These are phyloP conservation scores for Rhododendron ferrugineum DNA, from an alignment of 148 eudicot species.

Conservation along the genomic window DNA sequence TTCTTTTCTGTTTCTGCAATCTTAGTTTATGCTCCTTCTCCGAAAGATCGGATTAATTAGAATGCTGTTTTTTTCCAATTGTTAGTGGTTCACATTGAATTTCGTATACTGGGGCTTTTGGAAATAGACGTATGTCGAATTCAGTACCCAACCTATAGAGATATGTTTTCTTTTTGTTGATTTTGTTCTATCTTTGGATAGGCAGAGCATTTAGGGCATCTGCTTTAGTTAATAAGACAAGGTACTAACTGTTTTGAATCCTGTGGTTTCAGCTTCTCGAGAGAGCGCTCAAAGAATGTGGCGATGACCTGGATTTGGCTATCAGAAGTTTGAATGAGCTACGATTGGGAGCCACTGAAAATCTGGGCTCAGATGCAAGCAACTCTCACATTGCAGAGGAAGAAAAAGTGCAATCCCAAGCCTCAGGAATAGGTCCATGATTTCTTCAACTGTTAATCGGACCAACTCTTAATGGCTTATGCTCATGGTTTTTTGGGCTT, in stretches of 20 bases:
- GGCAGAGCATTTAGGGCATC: background rate
- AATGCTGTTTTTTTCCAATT: background rate
- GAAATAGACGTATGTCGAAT: background rate
- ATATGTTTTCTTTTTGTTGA: background rate
- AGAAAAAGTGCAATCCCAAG: constrained; percentile 21
- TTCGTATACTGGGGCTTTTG: background rate
- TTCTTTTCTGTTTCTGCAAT: background rate
- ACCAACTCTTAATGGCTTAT: background rate
- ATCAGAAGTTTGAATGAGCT: constrained; percentile 73
- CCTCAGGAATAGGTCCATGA: constrained; percentile 21
- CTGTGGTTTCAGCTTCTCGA: constrained; percentile 50
- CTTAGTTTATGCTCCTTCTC: background rate
- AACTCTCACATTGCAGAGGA: constrained; percentile 29
- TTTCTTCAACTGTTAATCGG: background rate
- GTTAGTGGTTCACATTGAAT: background rate
- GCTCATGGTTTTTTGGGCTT: background rate
- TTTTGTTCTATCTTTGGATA: background rate
- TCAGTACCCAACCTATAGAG: background rate
- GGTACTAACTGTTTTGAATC: background rate
- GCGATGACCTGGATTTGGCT: constrained; percentile 72
- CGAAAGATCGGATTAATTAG: background rate
- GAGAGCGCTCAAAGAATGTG: constrained; percentile 65
- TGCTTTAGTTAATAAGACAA: background rate
- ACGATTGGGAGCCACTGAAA: constrained; percentile 46
- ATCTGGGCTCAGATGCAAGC: constrained; percentile 19